Evolutionary conservation across 139 green algal species (phyloP), one percentile per base, ranked within the genome.

Genomic region (Closterium sp.): DNA sequence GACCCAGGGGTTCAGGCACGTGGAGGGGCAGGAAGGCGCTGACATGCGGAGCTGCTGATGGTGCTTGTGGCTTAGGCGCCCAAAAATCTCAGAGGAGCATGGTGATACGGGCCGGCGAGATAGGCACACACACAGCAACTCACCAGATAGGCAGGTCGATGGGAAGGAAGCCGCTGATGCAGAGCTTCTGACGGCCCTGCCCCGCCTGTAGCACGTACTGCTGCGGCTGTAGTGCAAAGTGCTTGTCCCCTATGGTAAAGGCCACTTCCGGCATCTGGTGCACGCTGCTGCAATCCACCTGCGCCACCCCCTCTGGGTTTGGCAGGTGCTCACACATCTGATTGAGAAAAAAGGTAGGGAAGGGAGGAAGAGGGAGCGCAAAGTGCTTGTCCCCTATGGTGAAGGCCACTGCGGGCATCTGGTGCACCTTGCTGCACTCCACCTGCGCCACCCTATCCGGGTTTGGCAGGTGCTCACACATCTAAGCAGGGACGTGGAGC

Each of bases 11-110:
- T 28, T 92, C 32, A 0, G 97, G 97, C 5, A 99, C 87, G 89
- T 99, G 97, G 31, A 99, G 92, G 2, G 97, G 97, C 96, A 99
- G 98, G 97, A 99, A 99, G 9, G 98, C 98, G 89, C 95, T 97
- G 38, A 99, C n/a, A n/a, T 96, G 95, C 98, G 99, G 13, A 30
- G n/a, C n/a, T 28, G 22, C 73, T 90, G 31, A 2, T 38, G 32
- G 2, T 38, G 32, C 32, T n/a, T n/a, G n/a, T n/a, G n/a, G n/a
- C n/a, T n/a, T n/a, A n/a, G n/a, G n/a, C n/a, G n/a, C n/a, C n/a
- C n/a, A n/a, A n/a, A n/a, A n/a, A n/a, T n/a, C n/a, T n/a, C n/a
- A n/a, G n/a, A n/a, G n/a, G n/a, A n/a, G n/a, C n/a, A n/a, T n/a
- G n/a, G n/a, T n/a, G n/a, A n/a, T n/a, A n/a, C n/a, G n/a, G n/a